Conservation (phyloP, 352 stramenopile species). For the Globisporangium acanthophoron region DNA sequence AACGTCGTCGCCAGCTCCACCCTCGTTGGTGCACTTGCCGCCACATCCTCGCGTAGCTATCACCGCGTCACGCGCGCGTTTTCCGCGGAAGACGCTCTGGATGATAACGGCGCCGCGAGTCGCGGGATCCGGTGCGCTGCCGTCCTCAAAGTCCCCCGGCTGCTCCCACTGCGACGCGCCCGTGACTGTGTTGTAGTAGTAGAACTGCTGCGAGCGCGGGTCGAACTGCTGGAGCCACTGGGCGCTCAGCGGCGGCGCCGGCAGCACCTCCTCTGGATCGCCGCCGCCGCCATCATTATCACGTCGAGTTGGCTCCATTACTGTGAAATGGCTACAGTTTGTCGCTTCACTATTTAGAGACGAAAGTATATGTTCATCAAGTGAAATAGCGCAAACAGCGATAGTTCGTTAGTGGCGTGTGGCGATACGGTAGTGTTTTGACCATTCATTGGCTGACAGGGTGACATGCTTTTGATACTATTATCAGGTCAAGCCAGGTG, state of each 20-base stretch:
- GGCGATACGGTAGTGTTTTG: no score
- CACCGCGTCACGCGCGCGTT: constrained; percentile 25
- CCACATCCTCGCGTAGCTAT: neutral
- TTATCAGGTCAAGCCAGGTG: no score
- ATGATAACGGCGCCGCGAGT: constrained; percentile 40
- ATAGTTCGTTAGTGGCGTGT: no score
- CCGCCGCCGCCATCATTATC: neutral
- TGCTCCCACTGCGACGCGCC: constrained; percentile 37
- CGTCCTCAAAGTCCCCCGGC: constrained; percentile 26
- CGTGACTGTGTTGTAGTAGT: constrained; percentile 49
- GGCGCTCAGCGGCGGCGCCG: no score
- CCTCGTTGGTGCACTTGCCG: neutral
- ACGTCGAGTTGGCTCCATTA: no score
- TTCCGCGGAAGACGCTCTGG: constrained; percentile 45
- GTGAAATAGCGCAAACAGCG: no score
- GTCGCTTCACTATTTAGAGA: no score
- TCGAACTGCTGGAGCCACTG: constrained; percentile 54
- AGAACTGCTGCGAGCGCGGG: constrained; percentile 20
- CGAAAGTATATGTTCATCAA: no score
- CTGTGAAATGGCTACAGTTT: no score
- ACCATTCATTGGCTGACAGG: no score
- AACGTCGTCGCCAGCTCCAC: neutral
- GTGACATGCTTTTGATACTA: no score
- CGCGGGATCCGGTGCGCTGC: constrained; percentile 17
- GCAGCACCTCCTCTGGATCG: neutral